Evolutionary conservation across 768 basidiomycete genomes (phyloP), one percentile per base, ranked within the genome.

Genomic region (Suillus paluster): DNA sequence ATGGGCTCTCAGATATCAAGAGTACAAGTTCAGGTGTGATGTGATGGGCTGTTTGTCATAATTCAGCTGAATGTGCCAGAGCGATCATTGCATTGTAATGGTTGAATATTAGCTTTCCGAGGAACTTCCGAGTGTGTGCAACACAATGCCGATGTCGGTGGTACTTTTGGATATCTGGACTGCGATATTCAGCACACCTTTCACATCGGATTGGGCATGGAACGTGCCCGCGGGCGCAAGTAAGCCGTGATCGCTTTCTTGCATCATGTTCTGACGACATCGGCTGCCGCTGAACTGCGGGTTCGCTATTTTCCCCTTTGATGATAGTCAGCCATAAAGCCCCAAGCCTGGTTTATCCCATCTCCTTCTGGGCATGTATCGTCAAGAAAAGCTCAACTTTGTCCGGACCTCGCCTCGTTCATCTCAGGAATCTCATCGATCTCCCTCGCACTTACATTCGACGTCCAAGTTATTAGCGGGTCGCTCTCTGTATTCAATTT

Each of bases 351-450:
- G 68, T 63, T 67, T 66, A 63, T 70, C n/a, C n/a, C n/a, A n/a
- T n/a, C n/a, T n/a, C 60, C 33, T 70, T 64, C 59, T 64, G 53
- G 62, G 65, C 70, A 67, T 65, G 64, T 63, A 68, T 65, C 54
- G 58, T 30, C 30, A 30, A 30, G 30, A 3, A 30, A 59, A 66
- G 57, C 55, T 59, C 71, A 57, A 64, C 69, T 67, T 71, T 57
- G 64, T 65, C 70, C 63, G 63, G 63, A 61, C 71, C 70, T 75
- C 69, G 57, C 71, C 70, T 75, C 69, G 57, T 71, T 66, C 64
- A 63, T 66, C 71, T 64, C 72, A 70, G 30, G 30, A 30, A 30
- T 3, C 6, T 6, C 36, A 39, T 38, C 23, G 48, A 38, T 17
- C 23, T 9, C 54, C 27, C 19, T 50, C n/a, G 33, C 19, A 30